Percentiles rank a stretch among this genome's conserved stretches.
Evolutionary conservation across 352 stramenopile species (phyloP).

Genomic region (Globisporangium ultimum): DNA sequence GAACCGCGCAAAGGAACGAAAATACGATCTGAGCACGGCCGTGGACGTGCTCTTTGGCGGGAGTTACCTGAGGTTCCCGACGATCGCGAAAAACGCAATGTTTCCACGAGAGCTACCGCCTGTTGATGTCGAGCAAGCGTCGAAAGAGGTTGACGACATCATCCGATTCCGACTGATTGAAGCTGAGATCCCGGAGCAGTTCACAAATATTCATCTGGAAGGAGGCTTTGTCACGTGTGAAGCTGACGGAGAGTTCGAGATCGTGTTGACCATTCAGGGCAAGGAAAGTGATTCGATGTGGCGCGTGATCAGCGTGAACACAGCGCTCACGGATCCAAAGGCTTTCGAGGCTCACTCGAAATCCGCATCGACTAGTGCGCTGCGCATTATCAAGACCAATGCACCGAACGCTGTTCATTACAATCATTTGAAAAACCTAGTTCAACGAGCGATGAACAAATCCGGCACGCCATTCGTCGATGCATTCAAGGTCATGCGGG

Average conservation of each 20-base stretch:
- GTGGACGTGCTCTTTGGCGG: slow-evolving; percentile 79
- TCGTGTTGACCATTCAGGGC: slow-evolving; percentile 79
- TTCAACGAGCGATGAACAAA: slow-evolving; percentile 85
- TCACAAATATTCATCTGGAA: slow-evolving; percentile 76
- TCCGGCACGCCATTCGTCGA: slow-evolving; percentile 75
- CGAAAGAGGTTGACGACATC: slow-evolving; percentile 68
- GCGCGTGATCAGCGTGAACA: slow-evolving; percentile 81
- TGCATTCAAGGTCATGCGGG: slow-evolving; percentile 77
- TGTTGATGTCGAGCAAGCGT: slow-evolving; percentile 54
- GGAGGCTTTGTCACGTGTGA: slow-evolving; percentile 76
- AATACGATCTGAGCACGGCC: slow-evolving; percentile 78
- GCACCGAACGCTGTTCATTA: slow-evolving; percentile 69
- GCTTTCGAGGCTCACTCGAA: slow-evolving; percentile 55
- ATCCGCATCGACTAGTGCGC: slow-evolving; percentile 51
- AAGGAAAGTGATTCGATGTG: slow-evolving; percentile 74
- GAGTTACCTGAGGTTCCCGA: slow-evolving; percentile 72
- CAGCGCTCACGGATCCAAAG: slow-evolving; percentile 55
- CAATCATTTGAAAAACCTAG: slow-evolving; percentile 81
- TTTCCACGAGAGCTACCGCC: slow-evolving; percentile 60
- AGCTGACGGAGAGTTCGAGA: slow-evolving; percentile 78
- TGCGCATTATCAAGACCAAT: slow-evolving; percentile 79
- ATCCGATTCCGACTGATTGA: slow-evolving; percentile 83
- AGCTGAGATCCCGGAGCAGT: slow-evolving; percentile 71
- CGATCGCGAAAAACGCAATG: slow-evolving; percentile 71
- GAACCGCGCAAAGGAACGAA: slow-evolving; percentile 73